Base-by-base conservation (phyloP, 2,329 filamentous ascomycete species). In the Botryosphaeria agaves region DNA sequence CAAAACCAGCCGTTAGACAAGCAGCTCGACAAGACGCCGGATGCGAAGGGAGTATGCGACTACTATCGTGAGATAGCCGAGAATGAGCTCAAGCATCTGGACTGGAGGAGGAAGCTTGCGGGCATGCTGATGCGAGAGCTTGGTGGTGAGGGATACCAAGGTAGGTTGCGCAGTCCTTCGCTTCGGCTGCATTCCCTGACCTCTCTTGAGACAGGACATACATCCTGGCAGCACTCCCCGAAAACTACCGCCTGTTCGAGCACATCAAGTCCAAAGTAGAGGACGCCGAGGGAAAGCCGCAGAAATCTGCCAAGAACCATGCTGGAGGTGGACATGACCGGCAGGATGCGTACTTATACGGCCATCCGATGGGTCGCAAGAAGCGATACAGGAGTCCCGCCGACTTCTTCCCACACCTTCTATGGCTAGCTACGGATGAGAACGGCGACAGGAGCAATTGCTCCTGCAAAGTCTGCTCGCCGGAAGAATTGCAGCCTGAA, bases 341-440 rank as follows among this genome's bases (percentile, higher is more conserved):
- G 32, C 64, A 69, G 39, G 69, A 73, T 42, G 65, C 65, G 18
- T 72, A 72, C 38, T 54, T 73, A 5, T 72, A 72, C 43, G 69
- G 69, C 14, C 66, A 72, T 41, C 68, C 67, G 3, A 50, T 57
- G 27, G 68, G 67, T 11, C 55, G 62, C 12, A 64, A 60, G 45
- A 71, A 70, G 48, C 57, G 66, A 29, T 73, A 62, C 43, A 50
- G 68, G 32, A 72, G 66, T 41, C 66, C 68, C 0, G 59, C 58
- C 30, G 68, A 72, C 37, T 72, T 72, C 51, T 69, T 70, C 36
- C 66, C 64, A 3, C 69, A 73, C 43, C 48, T 72, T 3, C 45
- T 70, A 2, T 70, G 68, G 65, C 58, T 73, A 2, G 53, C 51
- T 28, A 63, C 60, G 14, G 68, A 72, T 38, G 55, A 61, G 35